Percentiles rank a stretch among this genome's conserved stretches.
Evolutionary conservation across 1,284 basidiomycete genomes (phyloP).

Genomic region (Melampsora americana): DNA sequence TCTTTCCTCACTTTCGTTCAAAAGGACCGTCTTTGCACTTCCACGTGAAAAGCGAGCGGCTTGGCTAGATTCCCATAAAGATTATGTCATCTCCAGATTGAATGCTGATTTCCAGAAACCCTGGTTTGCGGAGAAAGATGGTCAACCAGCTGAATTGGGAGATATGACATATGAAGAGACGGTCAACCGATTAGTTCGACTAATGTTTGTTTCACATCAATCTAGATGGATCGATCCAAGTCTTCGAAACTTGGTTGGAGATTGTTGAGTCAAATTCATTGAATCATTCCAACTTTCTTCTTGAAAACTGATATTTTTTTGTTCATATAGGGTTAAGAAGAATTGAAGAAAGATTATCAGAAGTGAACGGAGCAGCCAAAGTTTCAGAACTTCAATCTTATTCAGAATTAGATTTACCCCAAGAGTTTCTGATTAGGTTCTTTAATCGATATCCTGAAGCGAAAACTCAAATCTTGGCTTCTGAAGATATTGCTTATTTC

Average conservation of each 20-base stretch:
- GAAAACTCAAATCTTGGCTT: slow-evolving; percentile 79
- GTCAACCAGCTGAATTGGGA: slow-evolving; percentile 75
- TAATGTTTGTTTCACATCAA: slow-evolving; percentile 91
- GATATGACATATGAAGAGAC: slow-evolving; percentile 99
- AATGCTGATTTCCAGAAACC: slow-evolving; percentile 90
- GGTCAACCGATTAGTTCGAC: slow-evolving; percentile 78
- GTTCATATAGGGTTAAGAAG: slow-evolving; percentile 43
- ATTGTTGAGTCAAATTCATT: slow-evolving; percentile 57
- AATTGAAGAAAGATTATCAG: slow-evolving; percentile 95
- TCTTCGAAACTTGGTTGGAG: slow-evolving; percentile 90
- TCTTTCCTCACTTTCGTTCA: background rate
- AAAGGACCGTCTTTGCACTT: slow-evolving; percentile 76
- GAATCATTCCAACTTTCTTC: too few relatives aligned
- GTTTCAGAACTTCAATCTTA: slow-evolving; percentile 87
- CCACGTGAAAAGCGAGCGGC: slow-evolving; percentile 87
- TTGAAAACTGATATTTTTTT: background rate
- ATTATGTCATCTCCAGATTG: slow-evolving; percentile 84
- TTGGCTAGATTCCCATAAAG: slow-evolving; percentile 82
- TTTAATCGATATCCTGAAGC: slow-evolving; percentile 77
- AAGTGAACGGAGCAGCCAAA: slow-evolving; percentile 75
- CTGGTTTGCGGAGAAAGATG: slow-evolving; percentile 85
- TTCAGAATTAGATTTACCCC: slow-evolving; percentile 75
- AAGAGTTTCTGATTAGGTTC: slow-evolving; percentile 73
- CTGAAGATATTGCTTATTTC: slow-evolving; percentile 94
- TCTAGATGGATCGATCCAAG: slow-evolving; percentile 89